These are phyloP conservation scores for Sanghuangporus baumii DNA, from an alignment of 1,284 basidiomycete genomes.

Conservation along the genomic window DNA sequence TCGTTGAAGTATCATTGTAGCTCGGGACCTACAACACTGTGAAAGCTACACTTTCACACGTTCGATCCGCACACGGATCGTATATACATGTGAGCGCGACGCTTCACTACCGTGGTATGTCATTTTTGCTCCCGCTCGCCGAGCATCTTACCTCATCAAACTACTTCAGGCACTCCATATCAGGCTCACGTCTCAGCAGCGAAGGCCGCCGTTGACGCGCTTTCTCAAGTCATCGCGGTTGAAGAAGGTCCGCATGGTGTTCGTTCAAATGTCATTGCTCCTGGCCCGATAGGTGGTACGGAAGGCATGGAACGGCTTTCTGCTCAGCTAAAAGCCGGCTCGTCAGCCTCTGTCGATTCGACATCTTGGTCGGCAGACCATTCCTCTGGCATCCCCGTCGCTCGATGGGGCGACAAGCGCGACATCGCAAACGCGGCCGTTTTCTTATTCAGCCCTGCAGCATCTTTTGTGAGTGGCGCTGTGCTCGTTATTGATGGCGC, in stretches of 20 bases:
- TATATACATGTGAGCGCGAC: constrained; percentile 93
- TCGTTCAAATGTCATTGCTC: constrained; percentile 88
- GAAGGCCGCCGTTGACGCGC: constrained; percentile 90
- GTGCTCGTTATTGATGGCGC: constrained; percentile 66
- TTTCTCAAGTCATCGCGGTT: constrained; percentile 80
- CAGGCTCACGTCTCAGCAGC: constrained; percentile 94
- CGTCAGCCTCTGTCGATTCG: not conserved
- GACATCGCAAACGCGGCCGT: constrained; percentile 81
- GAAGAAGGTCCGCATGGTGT: constrained; percentile 96
- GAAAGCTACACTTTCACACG: constrained; percentile 78
- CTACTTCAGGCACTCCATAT: constrained; percentile 63
- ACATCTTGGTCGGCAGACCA: not conserved
- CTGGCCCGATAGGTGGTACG: constrained; percentile 81
- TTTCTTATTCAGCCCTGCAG: constrained; percentile 88
- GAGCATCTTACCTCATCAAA: constrained; percentile 9
- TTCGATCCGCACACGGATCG: constrained; percentile 70
- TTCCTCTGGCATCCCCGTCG: constrained; percentile 41
- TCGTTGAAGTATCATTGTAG: constrained; percentile 30
- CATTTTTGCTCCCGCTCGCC: not conserved
- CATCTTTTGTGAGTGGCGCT: constrained; percentile 76
- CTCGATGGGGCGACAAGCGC: constrained; percentile 58
- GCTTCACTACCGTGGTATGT: constrained; percentile 77
- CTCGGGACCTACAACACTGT: constrained; percentile 93
- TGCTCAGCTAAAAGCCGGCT: constrained; percentile 30
- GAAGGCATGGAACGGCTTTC: constrained; percentile 79